Evolutionary conservation across 352 stramenopile genomes (phyloP).

Genomic region (Pythium monospermum): DNA sequence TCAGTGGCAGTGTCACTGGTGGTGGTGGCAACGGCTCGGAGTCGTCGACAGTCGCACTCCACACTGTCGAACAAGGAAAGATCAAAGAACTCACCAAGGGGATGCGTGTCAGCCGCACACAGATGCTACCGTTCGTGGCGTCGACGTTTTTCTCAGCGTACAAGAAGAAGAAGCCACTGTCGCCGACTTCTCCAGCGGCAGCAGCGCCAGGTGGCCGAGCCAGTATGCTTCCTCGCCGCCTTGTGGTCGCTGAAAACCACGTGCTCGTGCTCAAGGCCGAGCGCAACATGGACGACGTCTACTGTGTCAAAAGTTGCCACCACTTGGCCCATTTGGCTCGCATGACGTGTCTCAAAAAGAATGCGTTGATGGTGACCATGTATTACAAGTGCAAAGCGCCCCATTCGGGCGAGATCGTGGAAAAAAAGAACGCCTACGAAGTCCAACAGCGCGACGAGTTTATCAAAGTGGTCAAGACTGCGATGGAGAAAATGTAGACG

Average conservation of each 20-base stretch:
- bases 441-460: constrained; percentile 85
- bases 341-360: constrained; percentile 89
- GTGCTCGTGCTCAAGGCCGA: constrained; percentile 75
- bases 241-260: constrained; percentile 71
- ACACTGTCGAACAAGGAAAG: constrained; percentile 50
- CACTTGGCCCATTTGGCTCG: constrained; percentile 59
- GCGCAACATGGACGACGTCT: constrained; percentile 66
- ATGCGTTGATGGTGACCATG: constrained; percentile 80
- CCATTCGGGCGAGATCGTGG: constrained; percentile 30
- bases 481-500: constrained; percentile 75
- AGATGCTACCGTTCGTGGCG: constrained; percentile 65
- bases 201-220: constrained; percentile 4
- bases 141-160: constrained; percentile 82
- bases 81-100: constrained; percentile 53
- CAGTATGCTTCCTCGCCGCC: constrained; percentile 49
- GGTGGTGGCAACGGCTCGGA: constrained; percentile 3
- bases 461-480: constrained; percentile 75
- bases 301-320: constrained; percentile 75
- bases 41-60: constrained; percentile 26
- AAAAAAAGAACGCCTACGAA: constrained; percentile 77
- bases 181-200: constrained; percentile 2
- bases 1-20: constrained; percentile 17
- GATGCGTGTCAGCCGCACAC: constrained; percentile 57
- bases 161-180: constrained; percentile 64
- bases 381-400: constrained; percentile 79